These are phyloP conservation scores for Paraphoma sp. DNA, from an alignment of 2,329 filamentous ascomycete species.

Conservation along the genomic window DNA sequence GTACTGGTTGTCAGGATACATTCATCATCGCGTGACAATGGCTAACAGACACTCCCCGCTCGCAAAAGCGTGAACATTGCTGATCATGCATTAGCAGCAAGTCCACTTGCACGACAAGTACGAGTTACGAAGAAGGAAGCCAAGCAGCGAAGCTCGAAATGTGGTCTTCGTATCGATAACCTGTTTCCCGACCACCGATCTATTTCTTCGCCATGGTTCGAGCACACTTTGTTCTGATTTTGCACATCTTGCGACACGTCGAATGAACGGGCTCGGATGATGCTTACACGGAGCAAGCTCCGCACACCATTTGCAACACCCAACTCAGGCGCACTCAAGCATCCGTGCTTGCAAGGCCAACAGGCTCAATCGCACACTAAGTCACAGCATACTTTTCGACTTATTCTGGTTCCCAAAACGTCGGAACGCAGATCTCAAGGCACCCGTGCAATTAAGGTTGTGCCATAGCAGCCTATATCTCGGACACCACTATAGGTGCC, in stretches of 20 bases:
- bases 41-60: too few relatives aligned
- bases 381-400: background rate
- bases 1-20: too few relatives aligned
- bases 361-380: background rate
- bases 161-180: too few relatives aligned
- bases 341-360: background rate
- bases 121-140: too few relatives aligned
- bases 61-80: too few relatives aligned
- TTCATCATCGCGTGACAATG: too few relatives aligned
- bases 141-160: too few relatives aligned
- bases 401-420: background rate
- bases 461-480: background rate
- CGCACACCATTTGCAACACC: background rate
- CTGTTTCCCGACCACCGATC: too few relatives aligned
- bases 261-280: background rate
- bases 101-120: too few relatives aligned
- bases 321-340: background rate
- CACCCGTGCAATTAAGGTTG: background rate
- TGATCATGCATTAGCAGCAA: too few relatives aligned
- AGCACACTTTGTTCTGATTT: background rate
- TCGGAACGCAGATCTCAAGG: background rate
- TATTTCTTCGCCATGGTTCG: background rate
- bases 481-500: slow-evolving; percentile 1
- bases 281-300: background rate
- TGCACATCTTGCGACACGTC: background rate